Conservation (phyloP, 2,329 filamentous ascomycete species). For the Curvularia sp. region DNA sequence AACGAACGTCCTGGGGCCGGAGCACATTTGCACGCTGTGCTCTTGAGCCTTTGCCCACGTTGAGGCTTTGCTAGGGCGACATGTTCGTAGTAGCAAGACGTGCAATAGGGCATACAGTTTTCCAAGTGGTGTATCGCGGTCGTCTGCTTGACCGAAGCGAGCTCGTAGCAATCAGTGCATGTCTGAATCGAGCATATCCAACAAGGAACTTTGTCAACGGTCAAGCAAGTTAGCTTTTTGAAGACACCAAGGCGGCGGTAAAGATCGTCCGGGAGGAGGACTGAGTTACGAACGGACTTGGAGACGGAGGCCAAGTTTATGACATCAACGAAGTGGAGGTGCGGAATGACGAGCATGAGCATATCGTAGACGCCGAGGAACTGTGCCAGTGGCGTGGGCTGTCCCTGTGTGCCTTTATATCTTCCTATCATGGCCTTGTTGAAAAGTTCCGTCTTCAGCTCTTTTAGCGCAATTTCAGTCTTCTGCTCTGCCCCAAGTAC, state of each 20-base stretch:
- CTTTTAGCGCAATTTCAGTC: slow-evolving; percentile 19
- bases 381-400: slow-evolving; percentile 25
- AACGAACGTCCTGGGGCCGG: slow-evolving; percentile 9
- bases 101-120: slow-evolving; percentile 34
- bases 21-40: slow-evolving; percentile 24
- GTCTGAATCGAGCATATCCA: slow-evolving; percentile 35
- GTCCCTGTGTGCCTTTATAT: slow-evolving; percentile 10
- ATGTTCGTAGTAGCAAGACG: slow-evolving; percentile 26
- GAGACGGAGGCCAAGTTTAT: slow-evolving; percentile 35
- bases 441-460: slow-evolving; percentile 11
- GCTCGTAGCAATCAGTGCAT: slow-evolving; percentile 27
- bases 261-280: slow-evolving; percentile 32
- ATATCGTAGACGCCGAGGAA: slow-evolving; percentile 45
- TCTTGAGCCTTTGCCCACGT: not conserved
- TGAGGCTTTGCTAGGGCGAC: not conserved
- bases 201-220: slow-evolving; percentile 20
- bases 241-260: slow-evolving; percentile 26
- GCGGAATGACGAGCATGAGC: slow-evolving; percentile 31
- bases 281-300: slow-evolving; percentile 32
- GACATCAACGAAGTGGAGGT: slow-evolving; percentile 42
- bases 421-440: slow-evolving; percentile 1
- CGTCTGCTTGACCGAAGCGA: slow-evolving; percentile 16
- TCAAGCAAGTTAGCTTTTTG: slow-evolving; percentile 32
- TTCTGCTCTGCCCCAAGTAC: slow-evolving; percentile 21
- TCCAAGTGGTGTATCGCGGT: slow-evolving; percentile 29